Evolutionary conservation across 495 filamentous ascomycete genomes (phyloP), one percentile per base, ranked within the genome.

Genomic region (Haplographium delicatum): DNA sequence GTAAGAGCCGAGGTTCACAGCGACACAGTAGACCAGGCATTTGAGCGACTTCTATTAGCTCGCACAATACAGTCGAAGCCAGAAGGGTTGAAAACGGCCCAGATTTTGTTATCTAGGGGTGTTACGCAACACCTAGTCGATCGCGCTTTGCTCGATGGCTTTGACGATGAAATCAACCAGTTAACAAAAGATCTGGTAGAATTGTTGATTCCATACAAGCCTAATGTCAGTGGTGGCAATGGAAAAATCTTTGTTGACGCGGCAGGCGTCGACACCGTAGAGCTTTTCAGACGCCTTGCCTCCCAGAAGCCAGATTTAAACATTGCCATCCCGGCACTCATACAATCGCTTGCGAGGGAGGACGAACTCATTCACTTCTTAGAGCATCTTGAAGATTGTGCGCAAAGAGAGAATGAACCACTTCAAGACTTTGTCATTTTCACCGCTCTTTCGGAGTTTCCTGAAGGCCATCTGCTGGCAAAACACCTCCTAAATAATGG

Each of bases 371-470:
- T 42, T 42, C 6, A 3, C 8, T 42, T 42, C 20, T 20, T 42
- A 13, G 20, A 7, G 5, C 20, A 42, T 23, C 39, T 42, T 5
- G 39, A 42, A 42, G 39, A 42, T 20, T 42, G 39, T 20, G 15
- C 39, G 19, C 39, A 42, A 13, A 42, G 39, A 22, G 39, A 20
- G 18, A 5, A 3, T 23, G 24, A 15, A 13, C 18, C 39, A 6
- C 39, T 42, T 23, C 39, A 42, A 42, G 39, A 42, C 39, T 22
- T 22, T 4, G 39, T 42, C 5, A 42, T 42, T 5, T 42, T 42
- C 39, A 19, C 39, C 5, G 39, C 39, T 19, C 39, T 42, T 42
- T 10, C 20, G 20, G 39, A 19, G 24, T 42, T 42, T 13, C 39
- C 39, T 19, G 39, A 42, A 20, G 39, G 39, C 15, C 19, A 42